Evolutionary conservation across 345 rosid genomes (phyloP).

Genomic region (Microthlaspi erraticum): DNA sequence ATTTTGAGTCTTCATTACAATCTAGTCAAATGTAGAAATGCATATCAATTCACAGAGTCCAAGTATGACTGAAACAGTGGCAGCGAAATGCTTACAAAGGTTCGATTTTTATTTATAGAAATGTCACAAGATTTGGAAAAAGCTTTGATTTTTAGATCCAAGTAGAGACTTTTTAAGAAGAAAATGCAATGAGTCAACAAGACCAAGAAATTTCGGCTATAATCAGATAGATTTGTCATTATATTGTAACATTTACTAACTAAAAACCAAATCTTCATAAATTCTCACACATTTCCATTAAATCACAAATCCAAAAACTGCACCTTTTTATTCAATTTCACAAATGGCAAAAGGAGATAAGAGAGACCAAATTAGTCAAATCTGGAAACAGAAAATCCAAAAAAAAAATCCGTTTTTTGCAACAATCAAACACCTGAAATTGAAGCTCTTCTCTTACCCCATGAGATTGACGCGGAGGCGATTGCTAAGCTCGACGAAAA

Average conservation of each 20-base stretch:
- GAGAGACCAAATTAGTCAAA: not conserved
- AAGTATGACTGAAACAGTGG: not conserved
- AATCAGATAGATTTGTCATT: not conserved
- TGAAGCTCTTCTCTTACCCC: conserved; percentile 62
- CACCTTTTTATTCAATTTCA: conserved; percentile 1
- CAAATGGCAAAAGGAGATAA: not conserved
- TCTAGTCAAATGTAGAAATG: not conserved
- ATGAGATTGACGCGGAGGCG: conserved; percentile 88
- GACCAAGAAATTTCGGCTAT: not conserved
- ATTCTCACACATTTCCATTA: not conserved
- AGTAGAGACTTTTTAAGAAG: too few relatives aligned
- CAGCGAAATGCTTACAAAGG: conserved; percentile 8
- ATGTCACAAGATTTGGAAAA: not conserved
- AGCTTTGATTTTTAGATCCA: not conserved
- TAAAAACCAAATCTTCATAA: not conserved
- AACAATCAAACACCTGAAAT: not conserved
- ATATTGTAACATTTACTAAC: not conserved
- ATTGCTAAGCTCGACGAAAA: conserved; percentile 79
- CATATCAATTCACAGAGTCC: not conserved
- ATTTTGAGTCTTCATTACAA: not conserved
- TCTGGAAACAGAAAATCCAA: not conserved
- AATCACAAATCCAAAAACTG: conserved; percentile 2
- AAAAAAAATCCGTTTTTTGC: not conserved
- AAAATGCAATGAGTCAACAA: too few relatives aligned
- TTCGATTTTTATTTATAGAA: not conserved